phyloP scores from a whole-genome alignment of 495 filamentous ascomycete species.

The Penicillium fimorum region DNA sequence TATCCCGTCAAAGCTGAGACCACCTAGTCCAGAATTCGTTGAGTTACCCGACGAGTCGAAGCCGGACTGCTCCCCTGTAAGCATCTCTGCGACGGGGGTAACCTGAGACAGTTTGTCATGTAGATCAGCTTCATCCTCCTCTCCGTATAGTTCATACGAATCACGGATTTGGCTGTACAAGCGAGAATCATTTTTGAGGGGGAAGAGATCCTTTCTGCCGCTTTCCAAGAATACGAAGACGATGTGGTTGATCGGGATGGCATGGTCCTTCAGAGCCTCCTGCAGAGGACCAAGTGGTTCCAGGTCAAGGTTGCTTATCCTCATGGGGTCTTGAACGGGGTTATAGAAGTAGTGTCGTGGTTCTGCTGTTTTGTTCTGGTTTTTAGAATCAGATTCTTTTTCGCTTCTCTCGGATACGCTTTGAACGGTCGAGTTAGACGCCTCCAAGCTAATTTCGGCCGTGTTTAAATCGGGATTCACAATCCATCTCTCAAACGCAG shows the following conservation, averaged over 20 bases:
- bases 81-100: constrained; percentile 21
- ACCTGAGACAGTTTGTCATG: constrained; percentile 25
- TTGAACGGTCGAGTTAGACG: not conserved
- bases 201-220: constrained; percentile 48
- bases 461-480: not conserved
- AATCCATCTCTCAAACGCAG: constrained; percentile 24
- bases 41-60: constrained; percentile 17
- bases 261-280: constrained; percentile 29
- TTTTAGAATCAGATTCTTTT: not conserved
- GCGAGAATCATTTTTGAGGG: constrained; percentile 36
- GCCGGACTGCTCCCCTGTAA: constrained; percentile 36
- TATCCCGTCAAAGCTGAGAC: constrained; percentile 43
- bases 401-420: not conserved
- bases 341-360: constrained; percentile 33
- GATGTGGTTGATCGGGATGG: constrained; percentile 41
- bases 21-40: constrained; percentile 23
- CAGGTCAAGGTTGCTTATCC: constrained; percentile 42
- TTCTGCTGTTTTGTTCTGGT: constrained; percentile 8
- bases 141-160: constrained; percentile 35
- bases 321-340: constrained; percentile 40
- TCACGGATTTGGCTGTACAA: constrained; percentile 44
- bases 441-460: not conserved
- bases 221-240: constrained; percentile 46
- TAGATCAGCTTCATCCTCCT: constrained; percentile 26
- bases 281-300: constrained; percentile 32